Evolutionary conservation across 2,329 filamentous ascomycete species (phyloP).

Genomic region (Nemania sp.): DNA sequence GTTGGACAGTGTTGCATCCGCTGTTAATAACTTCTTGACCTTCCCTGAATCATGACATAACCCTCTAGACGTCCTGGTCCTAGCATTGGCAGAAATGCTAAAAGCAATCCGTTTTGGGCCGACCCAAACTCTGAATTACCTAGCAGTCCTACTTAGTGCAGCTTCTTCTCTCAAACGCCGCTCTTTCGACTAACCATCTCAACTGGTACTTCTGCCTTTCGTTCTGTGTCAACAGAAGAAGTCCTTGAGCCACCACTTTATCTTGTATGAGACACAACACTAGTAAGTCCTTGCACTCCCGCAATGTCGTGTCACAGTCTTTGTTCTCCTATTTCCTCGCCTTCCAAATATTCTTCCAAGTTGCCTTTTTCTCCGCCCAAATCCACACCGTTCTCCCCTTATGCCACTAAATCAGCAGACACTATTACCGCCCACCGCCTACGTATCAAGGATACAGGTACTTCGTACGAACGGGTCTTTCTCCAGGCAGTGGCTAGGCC

Average conservation of each 20-base stretch:
- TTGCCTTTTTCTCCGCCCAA: not conserved
- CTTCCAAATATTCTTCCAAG: not conserved
- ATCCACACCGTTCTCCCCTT: not conserved
- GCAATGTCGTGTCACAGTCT: conserved; percentile 4
- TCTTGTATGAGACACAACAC: not conserved
- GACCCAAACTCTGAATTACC: conserved; percentile 11
- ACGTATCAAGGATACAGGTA: not conserved
- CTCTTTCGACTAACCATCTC: not conserved
- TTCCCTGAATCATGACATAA: conserved; percentile 21
- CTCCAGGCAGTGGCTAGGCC: not conserved
- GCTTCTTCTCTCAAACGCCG: not conserved
- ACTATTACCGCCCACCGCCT: too few species aligned
- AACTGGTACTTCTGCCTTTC: not conserved
- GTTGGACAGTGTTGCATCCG: not conserved
- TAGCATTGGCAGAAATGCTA: conserved; percentile 18
- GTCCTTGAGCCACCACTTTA: too few species aligned
- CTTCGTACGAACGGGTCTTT: not conserved
- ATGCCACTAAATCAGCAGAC: not conserved
- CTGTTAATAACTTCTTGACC: not conserved
- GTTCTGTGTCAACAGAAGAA: too few species aligned
- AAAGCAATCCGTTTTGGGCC: conserved; percentile 10
- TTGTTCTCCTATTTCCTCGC: not conserved
- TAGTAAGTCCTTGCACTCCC: too few species aligned
- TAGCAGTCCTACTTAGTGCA: conserved; percentile 3
- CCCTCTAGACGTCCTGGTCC: conserved; percentile 7